Base-by-base conservation (phyloP, 768 basidiomycete species). In the Serendipita sp. region DNA sequence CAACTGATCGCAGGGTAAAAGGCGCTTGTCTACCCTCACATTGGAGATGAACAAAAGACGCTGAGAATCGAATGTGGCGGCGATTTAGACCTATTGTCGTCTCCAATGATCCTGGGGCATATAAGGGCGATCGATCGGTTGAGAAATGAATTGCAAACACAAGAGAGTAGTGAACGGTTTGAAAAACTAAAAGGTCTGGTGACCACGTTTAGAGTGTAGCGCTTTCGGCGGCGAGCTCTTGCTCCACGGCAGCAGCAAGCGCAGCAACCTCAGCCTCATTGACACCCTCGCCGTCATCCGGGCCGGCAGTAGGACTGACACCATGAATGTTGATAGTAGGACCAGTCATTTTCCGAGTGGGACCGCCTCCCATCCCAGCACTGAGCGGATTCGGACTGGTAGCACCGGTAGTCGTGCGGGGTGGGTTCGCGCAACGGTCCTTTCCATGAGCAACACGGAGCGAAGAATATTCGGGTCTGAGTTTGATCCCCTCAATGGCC, bases 401-500 rank as follows among this genome's bases (percentile, higher is more conserved):
- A 31, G 52, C 45, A 34, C 63, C 63, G 23, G 29, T 44, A 33
- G 27, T 29, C 33, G 63, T 52, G 23, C 90, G 82, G 8, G 91
- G 92, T 37, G 91, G 86, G 74, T 94, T 94, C 34, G 92, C 94
- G 73, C 93, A 97, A 40, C 93, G 83, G 71, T 96, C 93, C 73
- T 96, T 97, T 66, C 94, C 93, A 74, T 94, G 93, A 15, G 92
- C 87, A 65, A 99, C 89, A 44, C 91, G 86, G 68, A 97, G 76
- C 73, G 85, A 86, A 16, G 83, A 78, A 71, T 98, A 98, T 71
- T 97, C 94, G 1, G 90, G 83, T 71, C 91, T 89, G 71, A 79
- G 83, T 81, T 95, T 95, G 74, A 96, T 82, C 5, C 86, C 87
- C 64, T 98, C 95, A 70, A 98, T 94, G n/a, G 95, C 93, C 77